A percentile compares a stretch with the other conserved stretches of the same genome.
These are phyloP conservation scores for Oryza glaberrima DNA, from an alignment of 176 grass and related monocot genomes.

Conservation along the genomic window DNA sequence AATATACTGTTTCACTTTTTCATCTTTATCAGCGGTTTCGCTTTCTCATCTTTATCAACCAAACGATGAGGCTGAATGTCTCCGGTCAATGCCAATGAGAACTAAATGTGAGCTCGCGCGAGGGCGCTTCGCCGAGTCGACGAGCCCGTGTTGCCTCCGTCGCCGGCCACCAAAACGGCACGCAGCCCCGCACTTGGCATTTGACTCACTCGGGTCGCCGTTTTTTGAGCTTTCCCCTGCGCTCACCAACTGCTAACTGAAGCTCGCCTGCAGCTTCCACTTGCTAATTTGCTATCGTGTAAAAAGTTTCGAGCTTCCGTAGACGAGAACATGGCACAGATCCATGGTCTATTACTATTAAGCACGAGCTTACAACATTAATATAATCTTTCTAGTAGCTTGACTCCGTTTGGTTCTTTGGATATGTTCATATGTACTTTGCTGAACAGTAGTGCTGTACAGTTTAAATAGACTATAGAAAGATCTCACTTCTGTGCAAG, in stretches of 20 bases:
- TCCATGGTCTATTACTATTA: not conserved
- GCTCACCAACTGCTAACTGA: not conserved
- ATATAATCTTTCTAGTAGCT: not conserved
- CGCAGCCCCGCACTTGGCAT: not conserved
- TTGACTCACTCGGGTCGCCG: not conserved
- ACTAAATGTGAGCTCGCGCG: not conserved
- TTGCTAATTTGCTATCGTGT: not conserved
- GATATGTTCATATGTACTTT: not conserved
- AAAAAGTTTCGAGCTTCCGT: not conserved
- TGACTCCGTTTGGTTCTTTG: not conserved
- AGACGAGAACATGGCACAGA: not conserved
- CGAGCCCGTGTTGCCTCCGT: too few species aligned
- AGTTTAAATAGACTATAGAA: not conserved
- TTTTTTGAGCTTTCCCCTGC: not conserved
- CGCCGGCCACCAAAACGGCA: not conserved
- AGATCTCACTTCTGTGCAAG: not conserved
- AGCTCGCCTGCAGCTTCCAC: not conserved
- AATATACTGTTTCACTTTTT: too few species aligned
- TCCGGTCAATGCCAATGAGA: not conserved
- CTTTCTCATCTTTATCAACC: too few species aligned
- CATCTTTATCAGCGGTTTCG: too few species aligned
- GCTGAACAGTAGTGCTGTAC: not conserved
- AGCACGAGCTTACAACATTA: slow-evolving; percentile 20
- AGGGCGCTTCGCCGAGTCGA: not conserved
- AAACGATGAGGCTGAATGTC: too few species aligned